Base-by-base conservation (phyloP, 495 filamentous ascomycete species). In the Penicillium diatomitis region DNA sequence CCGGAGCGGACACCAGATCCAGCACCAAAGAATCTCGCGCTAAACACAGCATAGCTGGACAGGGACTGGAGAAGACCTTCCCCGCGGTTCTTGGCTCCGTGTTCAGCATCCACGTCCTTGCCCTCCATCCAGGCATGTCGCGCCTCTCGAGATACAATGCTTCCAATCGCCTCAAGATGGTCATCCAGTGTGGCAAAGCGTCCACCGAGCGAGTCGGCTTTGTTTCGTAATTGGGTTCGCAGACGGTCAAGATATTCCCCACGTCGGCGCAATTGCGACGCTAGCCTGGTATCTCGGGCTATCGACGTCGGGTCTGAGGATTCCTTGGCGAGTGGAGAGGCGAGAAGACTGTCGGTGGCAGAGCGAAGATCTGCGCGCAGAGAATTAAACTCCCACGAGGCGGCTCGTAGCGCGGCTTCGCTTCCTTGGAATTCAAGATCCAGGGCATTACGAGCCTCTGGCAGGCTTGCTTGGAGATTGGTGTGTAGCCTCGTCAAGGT, bases 341-440 rank as follows among this genome's bases (percentile, higher is more conserved):
- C 58, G 6, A 72, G 48, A 0, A 74, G 51, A 42, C 60, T 71
- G 35, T 71, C 66, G 11, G 73, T 48, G 4, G 69, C 63, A 7
- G 69, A 70, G 50, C 60, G 68, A 2, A 74, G 58, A 46, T 73
- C 71, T 8, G 62, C 63, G 44, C 62, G 62, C 2, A 74, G 55
- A 5, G 67, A 68, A 36, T 70, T 67, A 42, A 72, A 66, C 53
- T 67, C 62, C 54, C 65, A 62, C 0, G 55, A 47, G 11, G 69
- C 67, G 6, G 66, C 49, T 48, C 65, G 61, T 3, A 65, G 55
- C 9, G 70, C 68, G 37, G 60, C 45, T 51, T 63, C 58, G 53
- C 64, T 65, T 44, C 69, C 66, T 40, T 62, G 54, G 50, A 74
- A 73, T 46, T 74, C 71, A 8, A 73, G 68, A 10, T 67, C 62